phyloP scores from a whole-genome alignment of 2,329 filamentous ascomycete species.

The Sphaerulina vaccinii region DNA sequence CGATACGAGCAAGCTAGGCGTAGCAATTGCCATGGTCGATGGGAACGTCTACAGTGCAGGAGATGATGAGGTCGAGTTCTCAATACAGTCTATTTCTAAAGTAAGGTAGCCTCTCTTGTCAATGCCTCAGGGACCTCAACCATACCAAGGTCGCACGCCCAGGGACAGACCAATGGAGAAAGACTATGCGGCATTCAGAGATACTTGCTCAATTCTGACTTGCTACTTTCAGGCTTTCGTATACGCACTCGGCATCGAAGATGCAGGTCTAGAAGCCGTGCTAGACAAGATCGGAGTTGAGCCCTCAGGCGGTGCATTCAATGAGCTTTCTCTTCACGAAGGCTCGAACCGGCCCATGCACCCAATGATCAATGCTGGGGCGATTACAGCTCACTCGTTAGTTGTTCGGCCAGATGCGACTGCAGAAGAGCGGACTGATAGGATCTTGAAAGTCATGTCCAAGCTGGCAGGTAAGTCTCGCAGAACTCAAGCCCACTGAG shows the following conservation, averaged over 20 bases:
- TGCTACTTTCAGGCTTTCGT: slow-evolving; percentile 34
- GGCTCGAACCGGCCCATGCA: slow-evolving; percentile 28
- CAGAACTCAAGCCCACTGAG: too few species aligned
- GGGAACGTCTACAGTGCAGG: slow-evolving; percentile 43
- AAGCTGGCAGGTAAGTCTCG: too few species aligned
- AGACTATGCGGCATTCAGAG: too few species aligned
- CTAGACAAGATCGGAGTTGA: slow-evolving; percentile 45
- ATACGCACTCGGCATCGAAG: slow-evolving; percentile 44
- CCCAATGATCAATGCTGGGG: slow-evolving; percentile 27
- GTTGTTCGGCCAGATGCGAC: slow-evolving; percentile 33
- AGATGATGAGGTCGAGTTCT: slow-evolving; percentile 43
- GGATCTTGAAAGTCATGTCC: slow-evolving; percentile 40
- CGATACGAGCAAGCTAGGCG: slow-evolving; percentile 42
- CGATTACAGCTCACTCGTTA: slow-evolving; percentile 28
- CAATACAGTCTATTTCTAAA: slow-evolving; percentile 46
- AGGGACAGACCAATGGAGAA: too few species aligned
- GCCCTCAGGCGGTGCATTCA: slow-evolving; percentile 44
- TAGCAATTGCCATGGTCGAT: slow-evolving; percentile 44
- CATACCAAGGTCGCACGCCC: too few species aligned
- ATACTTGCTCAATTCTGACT: too few species aligned
- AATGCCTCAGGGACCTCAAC: too few species aligned
- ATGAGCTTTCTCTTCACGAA: slow-evolving; percentile 30
- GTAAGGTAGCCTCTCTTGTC: background rate
- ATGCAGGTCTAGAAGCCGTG: slow-evolving; percentile 39
- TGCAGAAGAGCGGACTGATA: slow-evolving; percentile 38